Evolutionary conservation across 768 basidiomycete species (phyloP).

Genomic region (Russula sp.): DNA sequence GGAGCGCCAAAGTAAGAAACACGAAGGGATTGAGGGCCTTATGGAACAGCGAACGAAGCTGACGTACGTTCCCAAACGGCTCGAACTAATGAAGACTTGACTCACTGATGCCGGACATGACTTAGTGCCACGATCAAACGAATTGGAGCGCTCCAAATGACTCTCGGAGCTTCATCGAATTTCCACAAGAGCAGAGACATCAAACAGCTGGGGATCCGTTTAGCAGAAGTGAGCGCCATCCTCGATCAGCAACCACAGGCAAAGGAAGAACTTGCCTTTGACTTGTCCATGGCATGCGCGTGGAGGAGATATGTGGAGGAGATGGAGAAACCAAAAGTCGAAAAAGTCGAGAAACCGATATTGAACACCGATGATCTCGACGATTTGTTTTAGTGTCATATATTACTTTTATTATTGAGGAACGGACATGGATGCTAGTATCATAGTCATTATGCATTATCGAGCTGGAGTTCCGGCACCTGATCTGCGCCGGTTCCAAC

Average conservation of each 20-base stretch:
- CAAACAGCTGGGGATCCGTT: slow-evolving; percentile 1
- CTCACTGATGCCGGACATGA: background rate
- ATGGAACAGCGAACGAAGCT: slow-evolving; percentile 22
- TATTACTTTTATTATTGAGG: no score
- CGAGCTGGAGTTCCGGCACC: no score
- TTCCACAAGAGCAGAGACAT: slow-evolving; percentile 15
- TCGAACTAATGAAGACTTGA: no score
- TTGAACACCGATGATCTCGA: slow-evolving; percentile 21
- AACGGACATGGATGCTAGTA: no score
- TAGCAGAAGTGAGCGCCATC: background rate
- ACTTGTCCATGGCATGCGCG: slow-evolving; percentile 10
- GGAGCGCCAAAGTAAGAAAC: background rate
- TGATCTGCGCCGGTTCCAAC: no score
- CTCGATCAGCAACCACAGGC: slow-evolving; percentile 9
- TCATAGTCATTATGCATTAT: no score
- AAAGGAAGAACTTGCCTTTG: slow-evolving; percentile 14
- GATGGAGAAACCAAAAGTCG: slow-evolving; percentile 12
- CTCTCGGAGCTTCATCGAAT: slow-evolving; percentile 2
- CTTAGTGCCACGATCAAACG: slow-evolving; percentile 8
- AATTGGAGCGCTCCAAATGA: background rate
- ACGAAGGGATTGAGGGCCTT: slow-evolving; percentile 24
- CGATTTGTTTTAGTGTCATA: background rate
- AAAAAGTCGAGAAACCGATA: slow-evolving; percentile 18
- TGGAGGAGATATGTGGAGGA: slow-evolving; percentile 17
- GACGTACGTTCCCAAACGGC: background rate